phyloP scores from a whole-genome alignment of 169 alveolate species.

The Eimeria falciformis region DNA sequence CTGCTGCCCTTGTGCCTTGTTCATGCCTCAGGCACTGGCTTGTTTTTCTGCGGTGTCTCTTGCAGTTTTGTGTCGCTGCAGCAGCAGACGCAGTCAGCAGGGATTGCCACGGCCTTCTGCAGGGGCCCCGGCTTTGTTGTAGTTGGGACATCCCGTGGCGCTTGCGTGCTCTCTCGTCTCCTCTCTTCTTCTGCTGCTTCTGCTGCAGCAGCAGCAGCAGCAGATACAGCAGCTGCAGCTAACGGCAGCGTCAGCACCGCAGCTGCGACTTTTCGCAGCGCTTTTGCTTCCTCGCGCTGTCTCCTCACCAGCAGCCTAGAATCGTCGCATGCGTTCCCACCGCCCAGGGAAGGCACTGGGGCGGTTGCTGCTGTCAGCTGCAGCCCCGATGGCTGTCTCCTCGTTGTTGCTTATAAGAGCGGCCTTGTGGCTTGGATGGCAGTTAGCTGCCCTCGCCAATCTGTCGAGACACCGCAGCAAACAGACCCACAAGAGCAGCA shows the following conservation, averaged over 20 bases:
- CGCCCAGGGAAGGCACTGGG: slow-evolving; percentile 4
- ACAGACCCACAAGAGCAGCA: neutral
- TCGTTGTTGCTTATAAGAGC: neutral
- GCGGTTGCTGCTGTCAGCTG: slow-evolving; percentile 8
- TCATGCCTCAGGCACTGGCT: neutral
- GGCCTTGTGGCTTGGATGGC: slow-evolving; percentile 11
- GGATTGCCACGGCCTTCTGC: slow-evolving; percentile 9
- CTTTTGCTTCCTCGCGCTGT: neutral
- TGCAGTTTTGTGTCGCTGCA: slow-evolving; percentile 17
- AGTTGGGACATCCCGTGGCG: slow-evolving; percentile 25
- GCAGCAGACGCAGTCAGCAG: slow-evolving; percentile 41
- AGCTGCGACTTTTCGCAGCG: neutral
- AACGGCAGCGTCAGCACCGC: neutral
- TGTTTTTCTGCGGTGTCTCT: slow-evolving; percentile 1
- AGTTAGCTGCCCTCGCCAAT: neutral
- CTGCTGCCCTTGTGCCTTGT: neutral
- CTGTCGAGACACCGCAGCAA: slow-evolving; percentile 15
- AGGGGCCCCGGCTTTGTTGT: neutral
- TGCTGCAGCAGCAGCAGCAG: neutral
- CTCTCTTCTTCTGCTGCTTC: neutral
- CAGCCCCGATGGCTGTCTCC: slow-evolving; percentile 17
- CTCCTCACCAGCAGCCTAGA: neutral
- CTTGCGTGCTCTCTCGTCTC: slow-evolving; percentile 7
- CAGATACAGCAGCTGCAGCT: neutral
- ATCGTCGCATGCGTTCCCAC: slow-evolving; percentile 2